phyloP scores from a whole-genome alignment of 176 grass and related monocot genomes.

The Rhipidocladum racemiflorum region DNA sequence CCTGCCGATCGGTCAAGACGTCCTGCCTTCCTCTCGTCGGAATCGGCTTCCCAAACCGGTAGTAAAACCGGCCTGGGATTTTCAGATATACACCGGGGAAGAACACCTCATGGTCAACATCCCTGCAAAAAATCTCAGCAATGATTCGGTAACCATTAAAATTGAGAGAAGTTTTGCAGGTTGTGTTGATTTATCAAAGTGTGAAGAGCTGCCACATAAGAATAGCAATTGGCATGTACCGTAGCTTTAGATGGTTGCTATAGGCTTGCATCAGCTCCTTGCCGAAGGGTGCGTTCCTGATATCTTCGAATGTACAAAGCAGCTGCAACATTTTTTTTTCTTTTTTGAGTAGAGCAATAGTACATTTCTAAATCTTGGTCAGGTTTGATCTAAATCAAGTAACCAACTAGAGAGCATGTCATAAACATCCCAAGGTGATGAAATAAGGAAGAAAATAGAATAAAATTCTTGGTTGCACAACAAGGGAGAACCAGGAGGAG shows the following conservation, averaged over 20 bases:
- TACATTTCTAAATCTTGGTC: background rate
- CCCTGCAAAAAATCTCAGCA: conserved; percentile 18
- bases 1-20: conserved; percentile 41
- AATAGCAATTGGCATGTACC: conserved; percentile 12
- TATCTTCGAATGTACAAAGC: conserved; percentile 46
- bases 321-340: background rate
- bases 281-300: conserved; percentile 51
- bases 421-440: background rate
- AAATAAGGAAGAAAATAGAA: background rate
- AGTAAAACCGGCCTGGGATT: conserved; percentile 63
- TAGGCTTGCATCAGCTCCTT: conserved; percentile 54
- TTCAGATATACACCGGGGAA: conserved; percentile 48
- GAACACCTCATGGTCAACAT: conserved; percentile 48
- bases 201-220: background rate
- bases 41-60: conserved; percentile 73
- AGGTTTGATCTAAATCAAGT: too few species aligned
- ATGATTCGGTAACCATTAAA: background rate
- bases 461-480: background rate
- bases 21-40: conserved; percentile 32
- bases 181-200: background rate
- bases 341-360: background rate
- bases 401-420: too few species aligned
- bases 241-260: conserved; percentile 50
- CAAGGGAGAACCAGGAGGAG: background rate
- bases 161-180: background rate